Evolutionary conservation across 2,329 filamentous ascomycete genomes (phyloP).

Genomic region (Paecilomyces sp.): DNA sequence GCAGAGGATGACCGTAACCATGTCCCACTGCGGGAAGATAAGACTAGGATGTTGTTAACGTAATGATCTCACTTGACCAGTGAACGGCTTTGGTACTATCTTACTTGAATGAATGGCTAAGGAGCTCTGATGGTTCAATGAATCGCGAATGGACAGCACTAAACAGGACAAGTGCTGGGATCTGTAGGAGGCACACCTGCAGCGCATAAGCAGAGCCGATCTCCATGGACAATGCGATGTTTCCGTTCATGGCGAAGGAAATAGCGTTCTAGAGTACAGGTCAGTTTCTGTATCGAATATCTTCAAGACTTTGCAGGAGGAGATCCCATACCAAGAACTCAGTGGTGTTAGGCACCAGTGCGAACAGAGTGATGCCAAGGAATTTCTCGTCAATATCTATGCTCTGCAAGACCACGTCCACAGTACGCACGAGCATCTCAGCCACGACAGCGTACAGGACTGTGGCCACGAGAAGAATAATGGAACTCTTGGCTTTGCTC

Average conservation of each 20-base stretch:
- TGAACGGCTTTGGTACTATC: conserved; percentile 9
- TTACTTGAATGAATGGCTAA: conserved; percentile 48
- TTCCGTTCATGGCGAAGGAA: conserved; percentile 98
- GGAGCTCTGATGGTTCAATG: conserved; percentile 47
- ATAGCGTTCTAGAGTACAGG: conserved; percentile 70
- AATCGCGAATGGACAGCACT: conserved; percentile 64
- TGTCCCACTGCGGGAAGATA: conserved; percentile 98
- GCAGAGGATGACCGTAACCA: conserved; percentile 92
- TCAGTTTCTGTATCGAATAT: conserved; percentile 4
- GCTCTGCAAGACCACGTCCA: conserved; percentile 88
- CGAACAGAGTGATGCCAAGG: conserved; percentile 91
- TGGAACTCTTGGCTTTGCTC: conserved; percentile 82
- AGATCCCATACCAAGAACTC: conserved; percentile 73
- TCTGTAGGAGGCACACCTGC: conserved; percentile 90
- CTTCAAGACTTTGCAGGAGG: background rate
- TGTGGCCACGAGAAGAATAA: conserved; percentile 84
- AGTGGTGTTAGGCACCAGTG: conserved; percentile 93
- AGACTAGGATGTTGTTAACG: conserved; percentile 45
- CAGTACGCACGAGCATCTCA: conserved; percentile 92
- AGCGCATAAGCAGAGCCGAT: conserved; percentile 96
- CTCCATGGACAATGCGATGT: conserved; percentile 97
- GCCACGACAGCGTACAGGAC: conserved; percentile 93
- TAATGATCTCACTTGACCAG: background rate
- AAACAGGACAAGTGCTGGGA: conserved; percentile 87
- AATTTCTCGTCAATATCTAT: conserved; percentile 96